Evolutionary conservation across 2,329 filamentous ascomycete species (phyloP), one percentile per base, ranked within the genome.

Genomic region (Colletotrichum liriopes): DNA sequence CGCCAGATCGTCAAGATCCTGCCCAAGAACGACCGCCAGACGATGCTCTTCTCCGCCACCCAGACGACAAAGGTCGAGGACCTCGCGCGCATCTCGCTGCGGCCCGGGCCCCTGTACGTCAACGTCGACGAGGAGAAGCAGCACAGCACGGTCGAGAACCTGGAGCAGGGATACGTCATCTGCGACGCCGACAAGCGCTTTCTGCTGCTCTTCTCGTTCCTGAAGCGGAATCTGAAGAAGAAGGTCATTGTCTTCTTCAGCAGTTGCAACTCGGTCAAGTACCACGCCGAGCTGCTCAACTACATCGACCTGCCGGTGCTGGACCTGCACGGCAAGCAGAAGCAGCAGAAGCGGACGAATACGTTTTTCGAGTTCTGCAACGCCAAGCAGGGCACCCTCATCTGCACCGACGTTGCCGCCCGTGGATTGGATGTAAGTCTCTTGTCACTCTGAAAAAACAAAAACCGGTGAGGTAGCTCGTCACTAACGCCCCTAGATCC

Each of bases 31-130:
- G 91, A 95, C 76, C 88, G 96, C 72, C 96, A 98, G 83, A 98
- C 95, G 0, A 96, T 97, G 92, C 90, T 99, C n/a, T 99, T 99
- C 87, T 98, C 95, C 18, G 96, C 96, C 18, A 99, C 96, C 5
- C 96, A 98, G 83, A 99, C 96, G 3, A 98, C 96, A 67, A 98
- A 99, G 85, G 96, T 99, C 76, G 96, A 98, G 84, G 96, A 99
- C 82, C 88, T 99, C 66, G 96, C 96, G 1, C 89, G 96, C 74
- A 97, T 99, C 80, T 99, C 96, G 5, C 88, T 99, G 59, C 91
- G 95, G 45, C 93, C 94, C 0, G 95, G 96, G 2, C 96, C 96
- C 1, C 86, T 99, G 16, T 98, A 98, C 84, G 96, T 99, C 87
- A 98, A 98, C 80, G 96, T 99, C 71, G 96, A 98, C 80, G 90